Conservation (phyloP, 768 basidiomycete genomes). For the Cytidiella melzeri region DNA sequence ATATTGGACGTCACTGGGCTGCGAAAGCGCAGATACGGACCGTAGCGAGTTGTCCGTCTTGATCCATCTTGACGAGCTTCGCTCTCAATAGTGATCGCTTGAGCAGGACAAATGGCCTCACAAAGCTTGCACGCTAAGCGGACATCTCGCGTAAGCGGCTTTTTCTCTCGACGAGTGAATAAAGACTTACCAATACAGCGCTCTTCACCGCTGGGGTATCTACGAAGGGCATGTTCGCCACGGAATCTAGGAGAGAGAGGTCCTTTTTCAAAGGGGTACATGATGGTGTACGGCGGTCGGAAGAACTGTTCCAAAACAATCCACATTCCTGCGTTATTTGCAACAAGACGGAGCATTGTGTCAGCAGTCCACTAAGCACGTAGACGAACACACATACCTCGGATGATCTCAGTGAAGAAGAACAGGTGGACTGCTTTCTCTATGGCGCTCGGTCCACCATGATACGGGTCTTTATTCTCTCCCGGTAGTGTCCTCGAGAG, state of each 20-base stretch:
- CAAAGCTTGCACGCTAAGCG: constrained; percentile 93
- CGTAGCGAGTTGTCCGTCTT: constrained; percentile 95
- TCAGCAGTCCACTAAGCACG: not conserved
- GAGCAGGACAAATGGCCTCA: constrained; percentile 98
- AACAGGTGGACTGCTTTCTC: constrained; percentile 96
- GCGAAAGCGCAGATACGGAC: constrained; percentile 33
- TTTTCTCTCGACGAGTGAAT: constrained; percentile 3
- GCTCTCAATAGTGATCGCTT: constrained; percentile 98
- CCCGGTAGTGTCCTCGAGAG: constrained; percentile 27
- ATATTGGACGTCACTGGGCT: not conserved
- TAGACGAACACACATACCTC: constrained; percentile 54
- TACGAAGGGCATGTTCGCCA: constrained; percentile 93
- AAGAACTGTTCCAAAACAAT: constrained; percentile 89
- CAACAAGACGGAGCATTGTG: not conserved
- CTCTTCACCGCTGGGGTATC: constrained; percentile 98
- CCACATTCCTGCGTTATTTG: constrained; percentile 77
- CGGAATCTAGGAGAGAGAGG: constrained; percentile 96
- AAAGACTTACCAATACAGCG: constrained; percentile 85
- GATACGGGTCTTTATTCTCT: constrained; percentile 61
- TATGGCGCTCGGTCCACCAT: constrained; percentile 78
- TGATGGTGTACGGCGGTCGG: constrained; percentile 96
- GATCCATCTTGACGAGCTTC: constrained; percentile 95
- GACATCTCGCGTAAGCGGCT: not conserved
- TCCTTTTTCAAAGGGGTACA: constrained; percentile 98
- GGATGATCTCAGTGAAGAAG: constrained; percentile 97